These are phyloP conservation scores for Iris pallida DNA, from an alignment of 116 monocot genomes.

Conservation along the genomic window DNA sequence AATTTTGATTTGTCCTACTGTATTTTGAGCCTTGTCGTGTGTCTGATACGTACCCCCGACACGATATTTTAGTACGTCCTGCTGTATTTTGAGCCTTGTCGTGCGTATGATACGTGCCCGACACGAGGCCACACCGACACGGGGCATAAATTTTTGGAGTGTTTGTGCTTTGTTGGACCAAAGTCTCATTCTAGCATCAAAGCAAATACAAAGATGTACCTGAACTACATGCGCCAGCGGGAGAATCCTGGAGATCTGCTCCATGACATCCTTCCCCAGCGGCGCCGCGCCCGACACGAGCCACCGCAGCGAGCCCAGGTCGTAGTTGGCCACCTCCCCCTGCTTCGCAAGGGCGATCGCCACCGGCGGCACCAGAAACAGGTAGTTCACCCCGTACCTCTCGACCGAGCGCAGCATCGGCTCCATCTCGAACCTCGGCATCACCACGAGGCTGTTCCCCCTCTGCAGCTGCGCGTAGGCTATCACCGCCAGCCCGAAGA, in stretches of 20 bases:
- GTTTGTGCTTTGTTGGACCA: no score
- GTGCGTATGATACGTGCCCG: no score
- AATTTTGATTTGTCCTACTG: no score
- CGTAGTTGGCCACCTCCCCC: conserved; percentile 22
- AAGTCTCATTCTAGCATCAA: no score
- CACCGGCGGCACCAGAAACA: conserved; percentile 48
- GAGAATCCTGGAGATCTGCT: conserved; percentile 17
- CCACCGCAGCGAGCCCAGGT: conserved; percentile 31
- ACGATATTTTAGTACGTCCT: no score
- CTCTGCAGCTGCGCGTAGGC: conserved; percentile 31
- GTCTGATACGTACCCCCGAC: no score
- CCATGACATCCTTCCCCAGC: conserved; percentile 43
- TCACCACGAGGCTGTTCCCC: conserved; percentile 42
- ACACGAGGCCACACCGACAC: no score
- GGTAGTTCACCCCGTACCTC: conserved; percentile 31
- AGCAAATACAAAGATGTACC: conserved; percentile 16
- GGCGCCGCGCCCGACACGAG: conserved; percentile 52
- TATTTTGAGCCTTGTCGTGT: no score
- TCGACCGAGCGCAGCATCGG: conserved; percentile 29
- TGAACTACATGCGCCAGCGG: conserved; percentile 28
- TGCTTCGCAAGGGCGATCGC: conserved; percentile 56
- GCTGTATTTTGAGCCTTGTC: no score
- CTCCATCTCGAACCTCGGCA: conserved; percentile 57
- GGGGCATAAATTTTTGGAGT: no score
- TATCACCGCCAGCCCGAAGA: conserved; percentile 46